Percentiles rank a stretch among this genome's conserved stretches.
Evolutionary conservation across 768 basidiomycete species (phyloP).

Genomic region (Lanmaoa pseudosensibilis): DNA sequence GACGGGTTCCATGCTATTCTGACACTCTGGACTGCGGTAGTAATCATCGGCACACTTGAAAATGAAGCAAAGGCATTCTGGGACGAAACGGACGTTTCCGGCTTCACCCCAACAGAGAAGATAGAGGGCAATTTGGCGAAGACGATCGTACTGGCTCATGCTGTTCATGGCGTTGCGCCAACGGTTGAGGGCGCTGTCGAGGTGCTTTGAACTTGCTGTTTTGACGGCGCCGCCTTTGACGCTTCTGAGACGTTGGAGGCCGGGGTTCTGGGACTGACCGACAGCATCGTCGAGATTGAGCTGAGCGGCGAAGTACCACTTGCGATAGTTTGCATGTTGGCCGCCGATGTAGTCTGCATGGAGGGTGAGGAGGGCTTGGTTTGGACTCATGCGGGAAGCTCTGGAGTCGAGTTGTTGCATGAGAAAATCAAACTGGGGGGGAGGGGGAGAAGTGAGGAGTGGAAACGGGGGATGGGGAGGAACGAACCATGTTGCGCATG

Average conservation of each 20-base stretch:
- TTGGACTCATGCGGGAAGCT: conserved; percentile 97
- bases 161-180: conserved; percentile 99
- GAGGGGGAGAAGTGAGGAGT: conserved; percentile 11
- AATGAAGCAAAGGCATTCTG: conserved; percentile 97
- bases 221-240: conserved; percentile 62
- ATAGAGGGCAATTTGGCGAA: conserved; percentile 94
- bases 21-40: conserved; percentile 97
- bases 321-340: conserved; percentile 97
- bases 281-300: conserved; percentile 99
- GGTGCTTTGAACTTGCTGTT: conserved; percentile 66
- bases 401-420: conserved; percentile 98
- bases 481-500: conserved; percentile 87
- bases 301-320: conserved; percentile 99
- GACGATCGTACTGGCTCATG: conserved; percentile 98
- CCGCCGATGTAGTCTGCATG: conserved; percentile 99
- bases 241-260: conserved; percentile 83
- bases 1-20: conserved; percentile 89
- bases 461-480: background rate
- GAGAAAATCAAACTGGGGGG: conserved; percentile 83
- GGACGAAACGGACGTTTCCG: conserved; percentile 94
- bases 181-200: conserved; percentile 89
- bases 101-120: conserved; percentile 98
- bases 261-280: conserved; percentile 91
- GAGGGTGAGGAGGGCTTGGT: conserved; percentile 92
- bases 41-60: conserved; percentile 99